Conservation (phyloP, 495 filamentous ascomycete genomes). For the Rhypophila decipiens region DNA sequence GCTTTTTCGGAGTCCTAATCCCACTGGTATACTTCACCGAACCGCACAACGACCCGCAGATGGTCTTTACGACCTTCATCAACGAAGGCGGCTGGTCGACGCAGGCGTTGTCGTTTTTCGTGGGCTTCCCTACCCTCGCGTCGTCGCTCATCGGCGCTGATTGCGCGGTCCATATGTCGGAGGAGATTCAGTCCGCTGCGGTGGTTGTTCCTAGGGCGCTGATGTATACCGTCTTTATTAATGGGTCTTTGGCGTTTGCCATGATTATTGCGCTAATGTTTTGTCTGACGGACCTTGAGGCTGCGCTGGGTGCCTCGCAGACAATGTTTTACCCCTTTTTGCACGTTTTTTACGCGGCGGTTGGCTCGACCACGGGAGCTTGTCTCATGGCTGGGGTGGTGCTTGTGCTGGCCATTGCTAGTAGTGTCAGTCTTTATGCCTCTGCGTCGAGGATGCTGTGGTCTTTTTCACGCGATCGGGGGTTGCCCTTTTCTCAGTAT, state of each 20-base stretch:
- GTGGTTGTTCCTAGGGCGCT: slow-evolving; percentile 41
- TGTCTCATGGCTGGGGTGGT: slow-evolving; percentile 41
- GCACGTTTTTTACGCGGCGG: slow-evolving; percentile 41
- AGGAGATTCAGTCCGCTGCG: slow-evolving; percentile 45
- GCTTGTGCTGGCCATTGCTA: slow-evolving; percentile 34
- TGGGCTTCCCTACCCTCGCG: slow-evolving; percentile 19
- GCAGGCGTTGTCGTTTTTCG: slow-evolving; percentile 27
- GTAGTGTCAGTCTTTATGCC: slow-evolving; percentile 40
- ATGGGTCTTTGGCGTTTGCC: slow-evolving; percentile 44
- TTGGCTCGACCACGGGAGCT: slow-evolving; percentile 34
- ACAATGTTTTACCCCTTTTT: slow-evolving; percentile 43
- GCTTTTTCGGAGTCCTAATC: slow-evolving; percentile 45
- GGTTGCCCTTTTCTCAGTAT: slow-evolving; percentile 38
- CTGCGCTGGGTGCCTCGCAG: slow-evolving; percentile 24
- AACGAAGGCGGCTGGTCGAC: slow-evolving; percentile 42
- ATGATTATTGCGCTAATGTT: slow-evolving; percentile 47
- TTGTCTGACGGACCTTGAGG: slow-evolving; percentile 37
- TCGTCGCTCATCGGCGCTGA: slow-evolving; percentile 19
- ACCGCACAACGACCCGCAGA: slow-evolving; percentile 26
- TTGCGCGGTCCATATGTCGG: slow-evolving; percentile 42
- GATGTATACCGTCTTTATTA: slow-evolving; percentile 31
- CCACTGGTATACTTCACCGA: slow-evolving; percentile 23
- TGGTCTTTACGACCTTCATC: slow-evolving; percentile 32
- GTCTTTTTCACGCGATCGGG: slow-evolving; percentile 50
- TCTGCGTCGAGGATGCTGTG: slow-evolving; percentile 48